These are phyloP conservation scores for Kazachstania sp. DNA, from an alignment of 1,139 yeast species.

Conservation along the genomic window DNA sequence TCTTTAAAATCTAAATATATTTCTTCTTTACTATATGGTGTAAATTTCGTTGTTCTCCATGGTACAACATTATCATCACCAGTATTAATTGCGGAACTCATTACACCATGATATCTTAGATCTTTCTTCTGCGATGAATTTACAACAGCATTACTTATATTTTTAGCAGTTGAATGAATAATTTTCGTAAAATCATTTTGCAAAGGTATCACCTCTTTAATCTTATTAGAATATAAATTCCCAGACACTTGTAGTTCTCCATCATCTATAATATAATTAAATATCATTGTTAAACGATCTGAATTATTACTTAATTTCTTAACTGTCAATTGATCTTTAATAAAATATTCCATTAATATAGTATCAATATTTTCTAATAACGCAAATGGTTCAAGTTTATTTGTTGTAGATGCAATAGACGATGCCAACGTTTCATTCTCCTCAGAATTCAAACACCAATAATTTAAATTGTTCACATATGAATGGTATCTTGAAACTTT, in stretches of 20 bases:
- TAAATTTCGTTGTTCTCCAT: conserved; percentile 65
- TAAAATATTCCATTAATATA: conserved; percentile 24
- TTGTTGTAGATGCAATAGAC: neutral
- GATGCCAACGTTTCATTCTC: neutral
- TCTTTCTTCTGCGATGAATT: neutral
- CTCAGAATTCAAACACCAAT: conserved; percentile 20
- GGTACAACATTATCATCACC: conserved; percentile 38
- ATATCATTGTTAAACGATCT: conserved; percentile 25
- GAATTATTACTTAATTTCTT: conserved; percentile 24
- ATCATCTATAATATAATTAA: conserved; percentile 51
- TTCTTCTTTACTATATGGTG: conserved; percentile 62
- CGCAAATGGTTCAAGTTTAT: conserved; percentile 14
- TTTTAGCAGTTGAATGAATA: conserved; percentile 35
- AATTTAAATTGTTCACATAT: conserved; percentile 14
- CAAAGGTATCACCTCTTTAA: conserved; percentile 65
- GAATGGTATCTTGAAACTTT: conserved; percentile 21
- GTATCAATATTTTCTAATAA: conserved; percentile 21
- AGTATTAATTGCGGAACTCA: neutral
- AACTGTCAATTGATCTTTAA: conserved; percentile 22
- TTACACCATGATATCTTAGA: neutral
- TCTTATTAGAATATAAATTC: conserved; percentile 40
- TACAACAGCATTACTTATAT: conserved; percentile 19
- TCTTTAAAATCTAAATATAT: conserved; percentile 73
- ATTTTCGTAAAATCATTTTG: conserved; percentile 37
- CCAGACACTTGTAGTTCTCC: conserved; percentile 71